These are phyloP conservation scores for Borovskyia barvae DNA, from an alignment of 208 protist species.

Conservation along the genomic window DNA sequence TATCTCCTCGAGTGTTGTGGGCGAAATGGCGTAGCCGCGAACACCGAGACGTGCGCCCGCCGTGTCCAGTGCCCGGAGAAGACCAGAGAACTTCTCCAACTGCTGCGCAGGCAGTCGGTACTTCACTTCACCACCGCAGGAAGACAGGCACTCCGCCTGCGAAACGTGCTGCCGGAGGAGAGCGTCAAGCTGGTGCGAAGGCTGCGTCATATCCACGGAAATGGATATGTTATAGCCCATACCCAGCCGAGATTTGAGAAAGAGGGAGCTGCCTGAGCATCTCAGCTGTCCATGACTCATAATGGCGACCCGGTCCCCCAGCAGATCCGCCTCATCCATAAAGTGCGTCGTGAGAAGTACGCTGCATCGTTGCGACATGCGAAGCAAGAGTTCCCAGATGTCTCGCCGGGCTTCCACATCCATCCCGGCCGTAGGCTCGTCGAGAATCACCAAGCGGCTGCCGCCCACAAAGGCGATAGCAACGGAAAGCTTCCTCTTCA, in stretches of 20 bases:
- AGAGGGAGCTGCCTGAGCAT: slow-evolving; percentile 63
- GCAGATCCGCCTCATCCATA: slow-evolving; percentile 96
- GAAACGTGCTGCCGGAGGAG: slow-evolving; percentile 25
- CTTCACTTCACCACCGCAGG: slow-evolving; percentile 29
- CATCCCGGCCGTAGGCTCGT: slow-evolving; percentile 92
- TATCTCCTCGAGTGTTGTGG: slow-evolving; percentile 77
- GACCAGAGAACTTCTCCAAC: slow-evolving; percentile 23
- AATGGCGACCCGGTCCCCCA: slow-evolving; percentile 91
- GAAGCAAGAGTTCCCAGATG: slow-evolving; percentile 66
- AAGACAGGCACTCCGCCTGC: slow-evolving; percentile 5
- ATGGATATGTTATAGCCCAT: slow-evolving; percentile 52
- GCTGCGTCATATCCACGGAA: slow-evolving; percentile 3
- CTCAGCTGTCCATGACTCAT: slow-evolving; percentile 61
- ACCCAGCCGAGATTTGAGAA: slow-evolving; percentile 54
- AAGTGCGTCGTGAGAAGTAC: slow-evolving; percentile 90
- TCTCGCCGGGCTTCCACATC: slow-evolving; percentile 75
- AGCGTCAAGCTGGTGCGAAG: slow-evolving; percentile 15
- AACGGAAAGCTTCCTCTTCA: slow-evolving; percentile 80
- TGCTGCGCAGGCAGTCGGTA: slow-evolving; percentile 37
- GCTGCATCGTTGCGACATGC: slow-evolving; percentile 37
- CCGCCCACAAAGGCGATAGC: slow-evolving; percentile 83
- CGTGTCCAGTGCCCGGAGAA: slow-evolving; percentile 39
- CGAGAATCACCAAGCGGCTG: slow-evolving; percentile 70
- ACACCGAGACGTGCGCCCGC: slow-evolving; percentile 27
- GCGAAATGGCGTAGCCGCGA: slow-evolving; percentile 43